A percentile compares a stretch with the other conserved stretches of the same genome.
phyloP scores from a whole-genome alignment of 2,329 filamentous ascomycete species.

The Xylariaceae sp. region DNA sequence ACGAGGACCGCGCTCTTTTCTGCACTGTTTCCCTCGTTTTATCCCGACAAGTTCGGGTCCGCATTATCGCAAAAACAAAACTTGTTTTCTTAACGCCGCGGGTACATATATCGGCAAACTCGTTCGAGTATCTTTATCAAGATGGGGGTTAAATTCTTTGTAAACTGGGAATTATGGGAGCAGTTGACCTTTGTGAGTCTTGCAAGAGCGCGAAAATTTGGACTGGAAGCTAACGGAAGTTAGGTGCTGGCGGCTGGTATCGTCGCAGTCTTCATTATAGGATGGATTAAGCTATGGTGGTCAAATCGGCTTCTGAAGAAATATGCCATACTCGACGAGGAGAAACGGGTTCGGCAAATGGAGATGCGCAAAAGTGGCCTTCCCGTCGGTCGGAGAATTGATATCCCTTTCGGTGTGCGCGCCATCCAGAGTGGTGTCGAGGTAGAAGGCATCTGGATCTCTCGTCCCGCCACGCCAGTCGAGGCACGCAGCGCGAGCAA shows the following conservation, averaged over 20 bases:
- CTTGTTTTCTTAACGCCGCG: conserved; percentile 10
- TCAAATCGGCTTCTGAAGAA: conserved; percentile 51
- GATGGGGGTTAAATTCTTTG: conserved; percentile 52
- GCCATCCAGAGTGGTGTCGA: conserved; percentile 79
- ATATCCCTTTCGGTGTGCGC: conserved; percentile 79
- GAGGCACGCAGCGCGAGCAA: conserved; percentile 24
- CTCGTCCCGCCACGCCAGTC: conserved; percentile 42
- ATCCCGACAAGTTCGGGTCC: background rate
- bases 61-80: conserved; percentile 9
- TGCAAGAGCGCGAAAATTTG: background rate
- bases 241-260: conserved; percentile 71
- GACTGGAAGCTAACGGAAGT: conserved; percentile 17
- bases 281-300: conserved; percentile 62
- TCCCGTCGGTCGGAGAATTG: conserved; percentile 41
- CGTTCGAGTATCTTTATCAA: conserved; percentile 22
- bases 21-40: background rate
- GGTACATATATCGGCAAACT: conserved; percentile 21
- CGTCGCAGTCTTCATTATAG: conserved; percentile 61
- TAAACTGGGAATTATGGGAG: conserved; percentile 75
- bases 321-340: conserved; percentile 60
- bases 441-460: conserved; percentile 80
- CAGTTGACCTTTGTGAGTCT: conserved; percentile 79
- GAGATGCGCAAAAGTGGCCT: conserved; percentile 54
- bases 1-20: conserved; percentile 9
- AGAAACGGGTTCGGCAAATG: conserved; percentile 51